Evolutionary conservation across 352 stramenopile genomes (phyloP), one percentile per base, ranked within the genome.

Genomic region (Pythium biforme): DNA sequence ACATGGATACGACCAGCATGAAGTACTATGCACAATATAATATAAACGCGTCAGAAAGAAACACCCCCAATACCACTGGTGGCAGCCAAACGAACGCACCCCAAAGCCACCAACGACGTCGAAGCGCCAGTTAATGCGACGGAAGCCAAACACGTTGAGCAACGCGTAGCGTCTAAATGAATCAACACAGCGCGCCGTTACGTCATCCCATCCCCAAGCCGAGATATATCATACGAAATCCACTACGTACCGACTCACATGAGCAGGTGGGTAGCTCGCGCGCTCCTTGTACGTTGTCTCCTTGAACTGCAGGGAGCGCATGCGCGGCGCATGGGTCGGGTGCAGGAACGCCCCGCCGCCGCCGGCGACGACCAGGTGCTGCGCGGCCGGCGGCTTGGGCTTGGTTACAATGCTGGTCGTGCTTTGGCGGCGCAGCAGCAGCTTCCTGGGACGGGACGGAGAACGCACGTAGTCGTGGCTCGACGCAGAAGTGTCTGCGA

Each of bases 81-180:
- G n/a, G 10, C 26, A 52, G 22, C 1, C 12, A 17, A 4, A 17
- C 12, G 37, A 12, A 75, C 79, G 37, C 77, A 94, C 86, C 66
- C 76, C 81, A 55, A 96, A 66, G 52, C 88, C 88, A 27, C 91
- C 92, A 22, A 97, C 78, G 48, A 97, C 82, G 77, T 98, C 93
- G 47, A 97, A 96, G 23, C 90, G 78, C 93, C 93, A 98, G 65
- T 97, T 97, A 56, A 96, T 89, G 50, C 89, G 92, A 2, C 91
- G 89, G 73, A 97, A 97, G 43, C 86, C 86, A 54, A 95, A 81
- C 15, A 94, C 84, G 46, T 94, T 95, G 27, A 95, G 64, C 37
- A 95, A 52, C 12, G 86, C 78, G 33, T 94, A 94, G 40, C 85
- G 86, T 65, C 84, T 95, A n/a, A n/a, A n/a, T n/a, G n/a, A n/a